Evolutionary conservation across 2,329 filamentous ascomycete species (phyloP), one percentile per base, ranked within the genome.

Genomic region (Fusarium succisae): DNA sequence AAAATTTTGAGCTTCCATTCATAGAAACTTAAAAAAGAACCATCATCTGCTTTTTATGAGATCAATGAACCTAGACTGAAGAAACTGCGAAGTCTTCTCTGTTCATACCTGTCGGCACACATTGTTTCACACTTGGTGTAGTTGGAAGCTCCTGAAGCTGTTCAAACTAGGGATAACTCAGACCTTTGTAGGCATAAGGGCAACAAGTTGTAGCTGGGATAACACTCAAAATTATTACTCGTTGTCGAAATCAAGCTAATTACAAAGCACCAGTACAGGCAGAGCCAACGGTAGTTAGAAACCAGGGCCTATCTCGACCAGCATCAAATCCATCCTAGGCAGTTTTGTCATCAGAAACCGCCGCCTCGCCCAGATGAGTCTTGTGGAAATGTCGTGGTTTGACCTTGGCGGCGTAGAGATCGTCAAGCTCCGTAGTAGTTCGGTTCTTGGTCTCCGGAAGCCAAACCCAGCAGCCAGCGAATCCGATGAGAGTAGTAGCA

Each of bases 371-470:
- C 22, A 53, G 15, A 35, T 24, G 30, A 5, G 48, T 53, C 41
- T 35, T 74, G n/a, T 55, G n/a, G 9, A 55, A 55, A 28, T 30
- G 51, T 5, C 51, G 32, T 2, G 61, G 56, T 11, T 53, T 65
- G 28, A 66, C 22, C 7, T 48, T 55, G 11, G 56, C 53, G 35
- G 39, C 37, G 24, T 62, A 62, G 5, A 63, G 30, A 28, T 48
- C 53, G 18, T 63, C 63, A 8, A 63, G 53, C 39, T 63, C 63
- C 5, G 35, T 35, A 24, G 57, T 66, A 6, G 38, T 62, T n/a
- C 63, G 43, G n/a, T 58, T 53, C 26, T 47, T 48, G n/a, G 57
- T 63, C 24, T 58, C 63, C 5, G 63, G 63, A n/a, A 55, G 51
- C 15, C 35, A 38, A 17, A 58, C 32, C 60, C 57, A 70, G 4